A percentile compares a stretch with the other conserved stretches of the same genome.
phyloP scores from a whole-genome alignment of 371 early-diverging fungal species.

The Choanephora cucurbitarum region DNA sequence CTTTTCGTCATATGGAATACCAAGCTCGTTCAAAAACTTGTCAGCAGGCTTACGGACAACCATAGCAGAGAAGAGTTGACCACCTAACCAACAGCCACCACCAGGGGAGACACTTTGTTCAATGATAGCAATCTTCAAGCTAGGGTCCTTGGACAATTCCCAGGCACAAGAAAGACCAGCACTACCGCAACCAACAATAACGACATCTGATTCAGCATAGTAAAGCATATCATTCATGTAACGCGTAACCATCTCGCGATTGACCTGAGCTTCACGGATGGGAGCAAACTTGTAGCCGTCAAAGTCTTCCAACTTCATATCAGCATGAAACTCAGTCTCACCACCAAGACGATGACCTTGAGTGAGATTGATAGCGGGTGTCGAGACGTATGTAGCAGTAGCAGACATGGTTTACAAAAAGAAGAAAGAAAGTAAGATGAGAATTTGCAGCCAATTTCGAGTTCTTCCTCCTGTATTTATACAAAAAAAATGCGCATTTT shows the following conservation, averaged over 20 bases:
- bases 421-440: background rate
- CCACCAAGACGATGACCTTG: slow-evolving; percentile 40
- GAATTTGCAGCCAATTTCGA: no score
- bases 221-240: slow-evolving; percentile 70
- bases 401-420: slow-evolving; percentile 19
- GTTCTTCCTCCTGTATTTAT: no score
- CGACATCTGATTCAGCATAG: slow-evolving; percentile 71
- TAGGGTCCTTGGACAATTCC: slow-evolving; percentile 68
- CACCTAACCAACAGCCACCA: slow-evolving; percentile 79
- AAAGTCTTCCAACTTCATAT: slow-evolving; percentile 29
- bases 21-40: slow-evolving; percentile 64
- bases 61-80: slow-evolving; percentile 73
- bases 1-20: slow-evolving; percentile 73
- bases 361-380: slow-evolving; percentile 10
- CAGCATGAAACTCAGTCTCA: slow-evolving; percentile 23
- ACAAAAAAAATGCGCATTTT: no score
- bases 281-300: slow-evolving; percentile 55
- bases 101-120: slow-evolving; percentile 72
- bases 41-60: slow-evolving; percentile 75
- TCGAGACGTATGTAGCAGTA: slow-evolving; percentile 25
- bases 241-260: slow-evolving; percentile 72
- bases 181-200: slow-evolving; percentile 75
- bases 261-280: slow-evolving; percentile 69
- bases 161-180: slow-evolving; percentile 67
- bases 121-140: slow-evolving; percentile 66